phyloP scores from a whole-genome alignment of 1,284 basidiomycete species.

The Anthracocystis panici-leucophaei region DNA sequence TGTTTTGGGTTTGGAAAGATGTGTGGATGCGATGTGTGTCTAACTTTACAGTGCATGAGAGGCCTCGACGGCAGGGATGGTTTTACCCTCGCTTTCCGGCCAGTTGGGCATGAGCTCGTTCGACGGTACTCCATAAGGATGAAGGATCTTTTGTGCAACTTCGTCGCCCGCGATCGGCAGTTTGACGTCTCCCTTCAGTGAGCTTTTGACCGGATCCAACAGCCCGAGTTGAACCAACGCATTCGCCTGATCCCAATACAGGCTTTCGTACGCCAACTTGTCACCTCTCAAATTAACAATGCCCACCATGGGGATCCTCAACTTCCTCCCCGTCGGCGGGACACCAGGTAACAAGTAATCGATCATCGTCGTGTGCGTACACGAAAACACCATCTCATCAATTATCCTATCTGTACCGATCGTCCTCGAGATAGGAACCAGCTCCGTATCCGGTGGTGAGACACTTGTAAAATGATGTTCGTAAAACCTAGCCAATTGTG shows the following conservation, averaged over 20 bases:
- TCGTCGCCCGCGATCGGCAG: slow-evolving; percentile 34
- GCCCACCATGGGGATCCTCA: slow-evolving; percentile 39
- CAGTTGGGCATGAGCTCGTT: slow-evolving; percentile 46
- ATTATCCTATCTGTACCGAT: slow-evolving; percentile 34
- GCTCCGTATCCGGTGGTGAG: slow-evolving; percentile 25
- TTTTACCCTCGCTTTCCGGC: slow-evolving; percentile 30
- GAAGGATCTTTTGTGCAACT: slow-evolving; percentile 39
- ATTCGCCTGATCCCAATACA: slow-evolving; percentile 47
- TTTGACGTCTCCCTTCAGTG: slow-evolving; percentile 1
- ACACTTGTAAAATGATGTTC: slow-evolving; percentile 37
- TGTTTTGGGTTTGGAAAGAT: neutral
- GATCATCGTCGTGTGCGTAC: slow-evolving; percentile 38
- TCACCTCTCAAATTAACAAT: slow-evolving; percentile 44
- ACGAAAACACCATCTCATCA: slow-evolving; percentile 43
- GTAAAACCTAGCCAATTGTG: slow-evolving; percentile 31
- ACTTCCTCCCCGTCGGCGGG: slow-evolving; percentile 25
- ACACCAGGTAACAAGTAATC: slow-evolving; percentile 43
- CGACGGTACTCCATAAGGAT: slow-evolving; percentile 32
- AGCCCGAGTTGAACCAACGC: slow-evolving; percentile 28
- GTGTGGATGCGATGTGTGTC: too few species aligned
- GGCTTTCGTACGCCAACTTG: slow-evolving; percentile 39
- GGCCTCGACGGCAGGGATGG: neutral
- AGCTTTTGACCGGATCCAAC: slow-evolving; percentile 23
- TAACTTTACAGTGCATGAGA: neutral
- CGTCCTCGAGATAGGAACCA: slow-evolving; percentile 28